Base-by-base conservation (phyloP, 1,284 basidiomycete species). In the Rhodotorula sp. region DNA sequence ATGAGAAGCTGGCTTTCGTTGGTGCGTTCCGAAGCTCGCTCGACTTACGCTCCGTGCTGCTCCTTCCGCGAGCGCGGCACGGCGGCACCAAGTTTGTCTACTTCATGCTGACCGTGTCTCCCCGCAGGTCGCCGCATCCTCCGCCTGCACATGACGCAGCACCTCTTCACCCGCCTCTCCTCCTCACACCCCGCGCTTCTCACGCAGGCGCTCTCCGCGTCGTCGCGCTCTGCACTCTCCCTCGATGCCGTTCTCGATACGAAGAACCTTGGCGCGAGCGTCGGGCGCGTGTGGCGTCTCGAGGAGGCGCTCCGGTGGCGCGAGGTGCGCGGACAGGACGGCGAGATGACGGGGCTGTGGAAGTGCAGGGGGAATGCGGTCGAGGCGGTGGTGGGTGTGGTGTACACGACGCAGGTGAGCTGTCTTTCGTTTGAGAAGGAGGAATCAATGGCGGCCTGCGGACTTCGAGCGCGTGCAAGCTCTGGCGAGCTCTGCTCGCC, bases 1-100 rank as follows among this genome's bases (percentile, higher is more conserved):
- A 70, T 41, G 72, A 74, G 69, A 74, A 74, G 69, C 53, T 74
- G 44, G 69, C 66, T 37, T 74, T 74, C 57, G 60, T 74, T 57
- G 72, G 72, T 71, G n/a, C 55, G 72, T 59, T 50, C 13, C 34
- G 27, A 36, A 6, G 12, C 27, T 1, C 48, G n/a, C 12, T 37
- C 50, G 36, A 27, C 13, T 19, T 44, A 19, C 44, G 44, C n/a
- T n/a, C 10, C 44, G 44, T 44, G 15, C 21, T 4, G 44, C 44
- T 44, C 4, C 44, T 13, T 17, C 44, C 44, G 15, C 4, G 4
- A 19, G 19, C 15, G 9, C 15, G 44, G 44, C 44, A 44, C 21
- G 44, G 44, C 44, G 15, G 9, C 13, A 19, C 39, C 10, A 44
- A 17, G 15, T 8, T 13, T 8, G 15, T 44, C 15, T 3, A 44